Base-by-base conservation (phyloP, 1,284 basidiomycete species). In the Fomitopsis palustris region DNA sequence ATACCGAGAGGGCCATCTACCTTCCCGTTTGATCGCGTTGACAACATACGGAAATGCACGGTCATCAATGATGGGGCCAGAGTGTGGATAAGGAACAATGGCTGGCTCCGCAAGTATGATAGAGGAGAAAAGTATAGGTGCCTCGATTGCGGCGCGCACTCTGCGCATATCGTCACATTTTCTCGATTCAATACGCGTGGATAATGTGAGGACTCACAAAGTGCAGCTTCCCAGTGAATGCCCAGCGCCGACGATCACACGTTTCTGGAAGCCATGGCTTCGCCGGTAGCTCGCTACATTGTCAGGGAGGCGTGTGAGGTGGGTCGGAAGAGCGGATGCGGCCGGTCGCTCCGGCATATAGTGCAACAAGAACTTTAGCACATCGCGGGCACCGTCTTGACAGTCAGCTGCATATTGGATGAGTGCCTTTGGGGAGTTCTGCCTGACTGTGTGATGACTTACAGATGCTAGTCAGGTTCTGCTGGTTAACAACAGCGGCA, bases 41-140 rank as follows among this genome's bases (percentile, higher is more conserved):
- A 67, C 47, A 0, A 78, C 71, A 25, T 78, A 62, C 6, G 49
- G 43, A 2, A 45, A 45, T 25, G 43, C 43, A 17, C 43, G 43
- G 10, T 45, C 43, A 23, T 45, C 43, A 17, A 45, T 23, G 43
- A 27, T 60, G 17, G 25, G 43, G 53, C 57, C 10, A 47, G 61
- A 33, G 43, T 61, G 38, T 69, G 73, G 66, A 67, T 72, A 49
- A 2, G 75, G 74, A 4, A 77, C 62, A 38, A 93, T 82, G 57
- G 92, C 81, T 0, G 95, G 93, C 70, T 98, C 95, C 31, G 95
- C 74, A 14, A 95, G 79, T 49, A 94, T 78, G 33, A 96, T 73
- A 0, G 83, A 82, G 19, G 85, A 78, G 74, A 95, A 93, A 7
- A 95, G 74, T 1, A 77, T 74, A 0, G 94, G 92, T 55, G 78